A percentile compares a stretch with the other conserved stretches of the same genome.
Evolutionary conservation across 2,329 filamentous ascomycete species (phyloP).

Genomic region (Exophiala sp.): DNA sequence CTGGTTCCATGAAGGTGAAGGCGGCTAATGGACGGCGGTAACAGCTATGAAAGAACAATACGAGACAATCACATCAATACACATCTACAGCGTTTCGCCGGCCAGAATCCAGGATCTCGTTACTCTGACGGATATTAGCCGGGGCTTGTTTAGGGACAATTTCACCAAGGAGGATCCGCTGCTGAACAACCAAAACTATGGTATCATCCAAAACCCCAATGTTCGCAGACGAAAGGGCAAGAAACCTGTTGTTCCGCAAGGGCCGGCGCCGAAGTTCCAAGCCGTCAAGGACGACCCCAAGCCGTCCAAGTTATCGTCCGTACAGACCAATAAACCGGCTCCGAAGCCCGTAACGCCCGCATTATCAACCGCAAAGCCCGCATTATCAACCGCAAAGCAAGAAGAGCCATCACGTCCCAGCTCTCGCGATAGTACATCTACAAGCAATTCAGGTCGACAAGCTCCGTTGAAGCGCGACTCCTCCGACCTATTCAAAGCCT

Average conservation of each 20-base stretch:
- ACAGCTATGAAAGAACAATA: constrained; percentile 63
- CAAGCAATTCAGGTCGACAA: constrained; percentile 37
- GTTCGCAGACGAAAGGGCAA: constrained; percentile 50
- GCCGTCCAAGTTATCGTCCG: background rate
- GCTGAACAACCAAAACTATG: constrained; percentile 57
- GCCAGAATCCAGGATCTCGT: constrained; percentile 66
- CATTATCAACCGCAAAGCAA: constrained; percentile 4
- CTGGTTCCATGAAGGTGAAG: background rate
- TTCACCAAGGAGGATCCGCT: constrained; percentile 55
- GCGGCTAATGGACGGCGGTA: background rate
- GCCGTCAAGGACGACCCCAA: constrained; percentile 28
- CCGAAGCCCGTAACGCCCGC: constrained; percentile 1
- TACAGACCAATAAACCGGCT: constrained; percentile 3
- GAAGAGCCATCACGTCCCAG: constrained; percentile 29
- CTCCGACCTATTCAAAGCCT: constrained; percentile 28
- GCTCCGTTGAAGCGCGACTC: constrained; percentile 34
- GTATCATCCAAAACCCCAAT: constrained; percentile 67
- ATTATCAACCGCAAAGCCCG: background rate
- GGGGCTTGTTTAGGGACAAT: constrained; percentile 52
- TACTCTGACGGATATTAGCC: constrained; percentile 62
- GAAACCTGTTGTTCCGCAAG: constrained; percentile 32
- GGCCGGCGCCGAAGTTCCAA: constrained; percentile 29
- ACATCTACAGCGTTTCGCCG: constrained; percentile 79
- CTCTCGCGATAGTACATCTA: constrained; percentile 30
- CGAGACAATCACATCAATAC: constrained; percentile 67